These are phyloP conservation scores for Aureobasidium namibiae DNA, from an alignment of 2,329 filamentous ascomycete genomes.

Conservation along the genomic window DNA sequence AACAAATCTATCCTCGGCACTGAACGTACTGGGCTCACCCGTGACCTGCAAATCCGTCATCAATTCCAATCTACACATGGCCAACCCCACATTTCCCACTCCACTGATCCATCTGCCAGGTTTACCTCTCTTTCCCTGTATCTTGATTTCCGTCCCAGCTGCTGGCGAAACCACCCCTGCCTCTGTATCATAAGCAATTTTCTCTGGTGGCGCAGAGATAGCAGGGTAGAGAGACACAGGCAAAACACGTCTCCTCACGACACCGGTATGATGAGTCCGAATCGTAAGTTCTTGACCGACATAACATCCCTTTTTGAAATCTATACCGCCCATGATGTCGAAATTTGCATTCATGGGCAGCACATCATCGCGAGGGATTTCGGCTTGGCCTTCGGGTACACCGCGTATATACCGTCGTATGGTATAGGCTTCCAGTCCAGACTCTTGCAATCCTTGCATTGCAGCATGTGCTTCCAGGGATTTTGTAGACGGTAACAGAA, in stretches of 20 bases:
- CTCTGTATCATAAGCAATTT: constrained; percentile 41
- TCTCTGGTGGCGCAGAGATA: constrained; percentile 31
- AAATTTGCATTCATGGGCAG: constrained; percentile 86
- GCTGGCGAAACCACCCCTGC: constrained; percentile 23
- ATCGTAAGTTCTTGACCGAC: constrained; percentile 95
- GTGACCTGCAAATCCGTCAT: constrained; percentile 77
- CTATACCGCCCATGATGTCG: constrained; percentile 75
- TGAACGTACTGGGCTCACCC: constrained; percentile 55
- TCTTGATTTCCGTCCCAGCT: constrained; percentile 43
- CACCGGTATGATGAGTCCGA: constrained; percentile 85
- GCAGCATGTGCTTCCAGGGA: constrained; percentile 20
- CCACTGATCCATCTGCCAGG: constrained; percentile 74
- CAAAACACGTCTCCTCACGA: constrained; percentile 82
- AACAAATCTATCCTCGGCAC: constrained; percentile 46
- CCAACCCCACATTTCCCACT: constrained; percentile 79
- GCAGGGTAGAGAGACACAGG: constrained; percentile 48
- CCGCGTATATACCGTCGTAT: constrained; percentile 71
- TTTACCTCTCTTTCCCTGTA: constrained; percentile 43
- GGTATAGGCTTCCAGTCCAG: constrained; percentile 49
- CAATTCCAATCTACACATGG: constrained; percentile 75
- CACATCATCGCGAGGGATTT: constrained; percentile 63
- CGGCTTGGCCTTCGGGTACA: constrained; percentile 74
- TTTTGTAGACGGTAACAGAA: constrained; percentile 26
- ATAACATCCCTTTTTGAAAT: constrained; percentile 95
- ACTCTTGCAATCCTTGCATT: constrained; percentile 34